phyloP scores from a whole-genome alignment of 75 land plant species.

The Pinus albicaulis region DNA sequence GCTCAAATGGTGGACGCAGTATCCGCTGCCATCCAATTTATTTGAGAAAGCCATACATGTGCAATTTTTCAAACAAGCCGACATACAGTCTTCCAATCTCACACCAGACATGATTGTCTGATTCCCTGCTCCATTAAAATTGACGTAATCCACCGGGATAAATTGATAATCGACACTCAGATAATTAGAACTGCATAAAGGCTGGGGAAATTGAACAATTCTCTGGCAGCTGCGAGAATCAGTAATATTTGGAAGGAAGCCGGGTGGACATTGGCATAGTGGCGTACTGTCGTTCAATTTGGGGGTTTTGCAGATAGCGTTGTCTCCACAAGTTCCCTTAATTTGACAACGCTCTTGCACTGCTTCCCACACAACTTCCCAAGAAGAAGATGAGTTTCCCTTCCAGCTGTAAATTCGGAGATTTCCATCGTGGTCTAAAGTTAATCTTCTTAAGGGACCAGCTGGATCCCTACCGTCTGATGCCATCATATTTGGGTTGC shows the following conservation, averaged over 20 bases:
- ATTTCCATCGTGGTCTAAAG: slow-evolving; percentile 53
- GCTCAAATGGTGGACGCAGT: slow-evolving; percentile 25
- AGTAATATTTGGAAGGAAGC: background rate
- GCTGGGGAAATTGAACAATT: background rate
- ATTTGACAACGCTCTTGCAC: background rate
- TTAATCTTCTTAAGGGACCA: slow-evolving; percentile 29
- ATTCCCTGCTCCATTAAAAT: no score
- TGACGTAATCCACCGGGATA: no score
- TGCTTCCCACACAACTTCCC: background rate
- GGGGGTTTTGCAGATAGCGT: background rate
- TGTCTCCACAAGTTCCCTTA: background rate
- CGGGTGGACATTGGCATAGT: background rate
- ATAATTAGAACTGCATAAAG: no score
- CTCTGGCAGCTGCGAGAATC: background rate
- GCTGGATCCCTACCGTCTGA: slow-evolving; percentile 25
- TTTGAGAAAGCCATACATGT: slow-evolving; percentile 27
- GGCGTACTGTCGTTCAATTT: background rate
- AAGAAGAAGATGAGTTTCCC: no score
- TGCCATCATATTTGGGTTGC: slow-evolving; percentile 27
- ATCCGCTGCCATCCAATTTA: slow-evolving; percentile 13
- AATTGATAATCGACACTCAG: no score
- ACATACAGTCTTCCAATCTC: slow-evolving; percentile 25
- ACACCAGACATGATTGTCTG: background rate
- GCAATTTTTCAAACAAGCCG: slow-evolving; percentile 25
- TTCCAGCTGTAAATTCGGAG: slow-evolving; percentile 35